Evolutionary conservation across 2,329 filamentous ascomycete species (phyloP), one percentile per base, ranked within the genome.

Genomic region (Nectriaceae sp.): DNA sequence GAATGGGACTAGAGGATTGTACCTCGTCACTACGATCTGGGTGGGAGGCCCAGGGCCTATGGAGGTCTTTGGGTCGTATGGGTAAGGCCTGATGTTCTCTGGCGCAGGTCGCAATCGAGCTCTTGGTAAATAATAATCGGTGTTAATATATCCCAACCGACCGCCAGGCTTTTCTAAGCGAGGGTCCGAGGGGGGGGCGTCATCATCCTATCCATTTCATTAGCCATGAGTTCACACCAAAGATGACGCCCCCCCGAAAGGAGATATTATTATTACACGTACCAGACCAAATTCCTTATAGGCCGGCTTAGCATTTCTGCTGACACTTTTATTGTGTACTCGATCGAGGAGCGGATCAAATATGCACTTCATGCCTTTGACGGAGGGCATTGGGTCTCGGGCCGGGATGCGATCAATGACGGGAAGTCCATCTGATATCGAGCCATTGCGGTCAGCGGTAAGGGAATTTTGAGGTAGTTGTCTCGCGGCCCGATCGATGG

Each of bases 1-100:
- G 60, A 96, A 89, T 11, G 90, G 83, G 35, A 89, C 87, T 55
- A 97, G 75, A 5, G 93, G 92, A 69, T 97, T 94, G 67, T 97
- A 97, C n/a, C 91, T 90, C n/a, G 86, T 92, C 18, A 97, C 90
- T 4, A 97, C 87, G 41, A 99, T 84, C 66, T 96, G 90, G 3
- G 88, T 90, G 2, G 94, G 90, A 13, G 93, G 93, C 0, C 90
- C 90, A 20, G 91, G 90, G 0, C 92, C 93, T 60, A 95, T 84
- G 2, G 93, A 96, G 4, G 90, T 90, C 60, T 84, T 84, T 4
- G 85, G 74, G 66, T 97, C 92, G 70, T 90, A 94, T 21, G 82
- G 72, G 69, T 95, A 97, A 19, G 88, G 87, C 65, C 84, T 89
- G 43, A 96, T 74, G 52, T 87, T 85, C 70, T 96, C 96, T 1